These are phyloP conservation scores for Capillidium rhysosporum DNA, from an alignment of 371 early-diverging fungal genomes.

Conservation along the genomic window DNA sequence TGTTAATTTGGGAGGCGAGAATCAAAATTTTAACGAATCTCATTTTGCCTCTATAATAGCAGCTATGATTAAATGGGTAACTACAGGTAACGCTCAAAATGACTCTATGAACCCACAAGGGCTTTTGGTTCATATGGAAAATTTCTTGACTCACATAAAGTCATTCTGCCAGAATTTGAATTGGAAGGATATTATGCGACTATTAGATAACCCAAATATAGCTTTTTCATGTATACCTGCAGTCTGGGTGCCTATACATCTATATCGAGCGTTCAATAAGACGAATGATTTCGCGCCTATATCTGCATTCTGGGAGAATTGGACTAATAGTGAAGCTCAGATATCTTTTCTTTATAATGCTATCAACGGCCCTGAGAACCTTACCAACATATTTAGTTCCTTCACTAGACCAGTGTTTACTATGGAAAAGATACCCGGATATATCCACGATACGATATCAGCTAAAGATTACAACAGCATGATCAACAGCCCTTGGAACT, in stretches of 20 bases:
- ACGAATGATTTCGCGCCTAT: neutral
- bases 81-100: no score
- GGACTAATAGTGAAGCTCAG: slow-evolving; percentile 1
- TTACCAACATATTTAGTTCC: neutral
- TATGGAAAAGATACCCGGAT: neutral
- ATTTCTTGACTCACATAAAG: no score
- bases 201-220: no score
- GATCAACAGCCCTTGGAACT: neutral
- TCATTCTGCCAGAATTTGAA: no score
- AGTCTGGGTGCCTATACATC: no score
- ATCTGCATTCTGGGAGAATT: neutral
- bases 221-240: no score
- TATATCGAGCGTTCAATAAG: no score
- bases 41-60: neutral
- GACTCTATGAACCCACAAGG: no score
- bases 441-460: neutral
- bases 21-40: neutral
- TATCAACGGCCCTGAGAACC: neutral
- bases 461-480: neutral
- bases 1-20: neutral
- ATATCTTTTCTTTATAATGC: slow-evolving; percentile 3
- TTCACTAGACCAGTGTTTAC: neutral
- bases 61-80: neutral
- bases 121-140: no score
- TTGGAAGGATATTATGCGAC: no score